A percentile compares a stretch with the other conserved stretches of the same genome.
These are phyloP conservation scores for Perilla frutescens DNA, from an alignment of 257 asterid species.

Conservation along the genomic window DNA sequence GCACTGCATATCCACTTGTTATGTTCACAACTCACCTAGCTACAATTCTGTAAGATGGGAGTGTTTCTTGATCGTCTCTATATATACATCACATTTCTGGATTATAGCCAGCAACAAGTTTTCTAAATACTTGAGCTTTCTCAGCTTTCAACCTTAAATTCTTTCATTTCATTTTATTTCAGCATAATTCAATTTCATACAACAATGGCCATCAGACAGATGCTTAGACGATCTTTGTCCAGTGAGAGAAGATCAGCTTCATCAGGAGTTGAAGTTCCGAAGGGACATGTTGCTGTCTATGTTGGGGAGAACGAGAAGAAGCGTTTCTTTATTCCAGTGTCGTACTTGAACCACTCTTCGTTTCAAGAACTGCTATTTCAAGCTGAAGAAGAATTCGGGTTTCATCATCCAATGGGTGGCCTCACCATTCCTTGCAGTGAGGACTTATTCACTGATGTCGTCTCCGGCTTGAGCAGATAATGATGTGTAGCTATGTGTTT, in stretches of 20 bases:
- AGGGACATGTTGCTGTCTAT: slow-evolving; percentile 44
- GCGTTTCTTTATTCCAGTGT: slow-evolving; percentile 13
- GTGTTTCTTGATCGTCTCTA: background rate
- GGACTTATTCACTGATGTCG: slow-evolving; percentile 33
- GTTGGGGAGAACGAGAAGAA: slow-evolving; percentile 28
- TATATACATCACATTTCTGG: slow-evolving; percentile 26
- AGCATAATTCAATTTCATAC: background rate
- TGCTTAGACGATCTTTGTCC: slow-evolving; percentile 21
- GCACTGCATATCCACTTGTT: background rate
- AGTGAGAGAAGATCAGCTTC: slow-evolving; percentile 2
- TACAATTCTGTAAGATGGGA: background rate
- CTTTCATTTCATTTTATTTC: background rate
- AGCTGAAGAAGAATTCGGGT: slow-evolving; percentile 28
- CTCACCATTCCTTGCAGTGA: slow-evolving; percentile 42
- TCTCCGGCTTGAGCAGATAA: slow-evolving; percentile 19
- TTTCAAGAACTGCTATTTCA: slow-evolving; percentile 28
- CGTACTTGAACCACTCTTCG: slow-evolving; percentile 28
- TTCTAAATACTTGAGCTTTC: slow-evolving; percentile 13
- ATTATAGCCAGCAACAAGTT: slow-evolving; percentile 23
- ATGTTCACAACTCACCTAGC: background rate
- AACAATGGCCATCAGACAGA: slow-evolving; percentile 37
- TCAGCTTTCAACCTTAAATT: background rate
- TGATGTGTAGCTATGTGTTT: slow-evolving; percentile 1
- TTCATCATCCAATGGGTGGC: slow-evolving; percentile 30
- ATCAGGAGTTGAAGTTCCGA: slow-evolving; percentile 37